These are phyloP conservation scores for Lodderomyces metapsilosis DNA, from an alignment of 1,139 yeast genomes.

Conservation along the genomic window DNA sequence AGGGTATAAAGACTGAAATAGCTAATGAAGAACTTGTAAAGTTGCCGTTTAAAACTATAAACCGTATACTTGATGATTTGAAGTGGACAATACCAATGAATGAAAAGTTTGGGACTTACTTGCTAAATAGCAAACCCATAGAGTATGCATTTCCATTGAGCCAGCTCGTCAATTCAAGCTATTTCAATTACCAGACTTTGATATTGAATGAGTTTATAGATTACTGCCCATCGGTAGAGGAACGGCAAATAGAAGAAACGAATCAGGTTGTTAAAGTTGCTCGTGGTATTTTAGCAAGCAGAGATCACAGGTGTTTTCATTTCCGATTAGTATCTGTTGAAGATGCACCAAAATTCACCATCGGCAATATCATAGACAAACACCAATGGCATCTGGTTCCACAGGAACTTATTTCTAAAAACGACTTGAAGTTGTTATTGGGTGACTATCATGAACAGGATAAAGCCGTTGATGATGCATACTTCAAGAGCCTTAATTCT, in stretches of 20 bases:
- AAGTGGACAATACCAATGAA: conserved; percentile 39
- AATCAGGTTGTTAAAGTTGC: conserved; percentile 26
- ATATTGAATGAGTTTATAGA: conserved; percentile 34
- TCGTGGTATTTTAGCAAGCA: conserved; percentile 32
- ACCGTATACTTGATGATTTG: conserved; percentile 65
- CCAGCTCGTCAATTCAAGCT: conserved; percentile 13
- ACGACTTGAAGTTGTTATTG: conserved; percentile 23
- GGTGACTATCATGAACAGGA: conserved; percentile 12
- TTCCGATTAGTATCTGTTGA: conserved; percentile 33
- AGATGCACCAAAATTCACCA: conserved; percentile 23
- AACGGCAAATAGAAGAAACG: conserved; percentile 18
- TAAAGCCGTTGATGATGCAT: conserved; percentile 34
- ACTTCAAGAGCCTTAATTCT: conserved; percentile 27
- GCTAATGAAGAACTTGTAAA: conserved; percentile 13
- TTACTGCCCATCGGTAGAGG: conserved; percentile 31
- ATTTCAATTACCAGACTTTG: conserved; percentile 20
- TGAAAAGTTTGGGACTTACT: conserved; percentile 20
- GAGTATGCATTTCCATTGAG: conserved; percentile 35
- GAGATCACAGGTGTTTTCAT: conserved; percentile 24
- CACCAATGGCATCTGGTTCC: conserved; percentile 40
- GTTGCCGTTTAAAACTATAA: conserved; percentile 58
- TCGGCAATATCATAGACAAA: conserved; percentile 21
- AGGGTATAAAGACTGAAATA: conserved; percentile 12
- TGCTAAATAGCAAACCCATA: conserved; percentile 32
- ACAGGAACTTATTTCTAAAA: conserved; percentile 21